Evolutionary conservation across 2,329 filamentous ascomycete species (phyloP), one percentile per base, ranked within the genome.

Genomic region (Monosporascus sp.): DNA sequence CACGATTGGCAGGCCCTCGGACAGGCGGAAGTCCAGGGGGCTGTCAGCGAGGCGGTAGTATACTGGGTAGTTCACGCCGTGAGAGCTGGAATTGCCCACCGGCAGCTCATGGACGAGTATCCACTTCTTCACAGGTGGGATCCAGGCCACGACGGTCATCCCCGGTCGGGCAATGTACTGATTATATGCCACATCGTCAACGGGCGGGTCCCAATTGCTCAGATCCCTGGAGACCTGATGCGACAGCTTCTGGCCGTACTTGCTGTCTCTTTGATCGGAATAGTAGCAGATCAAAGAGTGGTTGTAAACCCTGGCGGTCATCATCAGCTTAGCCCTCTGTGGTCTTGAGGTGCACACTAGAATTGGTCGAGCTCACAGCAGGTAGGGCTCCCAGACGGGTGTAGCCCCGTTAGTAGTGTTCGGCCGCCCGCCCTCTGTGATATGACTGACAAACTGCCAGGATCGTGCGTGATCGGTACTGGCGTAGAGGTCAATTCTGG

Each of bases 321-420:
- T 9, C 62, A 37, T 59, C 55, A 20, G 14, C n/a, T 2, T 1
- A 4, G 25, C 7, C 15, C 1, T 24, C 15, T 2, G 1, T 14
- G 8, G 8, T n/a, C 17, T 8, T 2, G 6, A 42, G 37, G 14
- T 11, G 27, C 27, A 11, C 27, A 31, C 9, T 31, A 31, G 24
- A 49, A 47, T 38, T 9, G 4, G 36, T 20, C 27, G 9, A 11
- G 57, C 65, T 51, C 52, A 68, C 65, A 82, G 65, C 31, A 89
- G 68, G 65, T 85, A 88, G 0, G 86, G 86, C 65, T 89, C 86
- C 86, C 86, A 89, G 20, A 89, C 80, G 0, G 85, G 83, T 0
- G 82, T 84, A 31, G 82, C 67, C 2, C 82, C 85, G 60, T 88
- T 86, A 60, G 81, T 76, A 6, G 84, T 79, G 0, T 74, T 63